Evolutionary conservation across 306 rosid species (phyloP), one percentile per base, ranked within the genome.

Genomic region (Quercus glauca): DNA sequence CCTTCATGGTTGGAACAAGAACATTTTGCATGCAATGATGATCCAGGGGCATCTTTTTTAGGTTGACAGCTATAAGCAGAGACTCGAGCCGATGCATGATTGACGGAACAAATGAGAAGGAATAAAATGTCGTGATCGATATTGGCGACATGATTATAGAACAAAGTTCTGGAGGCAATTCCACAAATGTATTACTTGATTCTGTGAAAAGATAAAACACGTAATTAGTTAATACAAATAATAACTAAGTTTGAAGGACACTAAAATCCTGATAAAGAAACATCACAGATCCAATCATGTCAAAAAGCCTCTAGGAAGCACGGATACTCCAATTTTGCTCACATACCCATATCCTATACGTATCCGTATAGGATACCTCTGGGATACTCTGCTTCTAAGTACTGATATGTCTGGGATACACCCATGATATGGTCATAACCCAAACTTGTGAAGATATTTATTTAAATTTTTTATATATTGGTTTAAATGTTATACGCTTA

Each of bases 141-240:
- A 92, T 73, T 0, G 97, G 97, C 18, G 97, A 88, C 94, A 94
- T 87, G 59, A 92, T 71, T 13, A 94, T 75, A 73, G 12, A 59
- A 71, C 99, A 94, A 13, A 94, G 83, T 55, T 94, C 97, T 0
- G 97, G 97, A 18, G 99, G 99, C 77, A 94, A 78, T 75, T 92
- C 97, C 59, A 90, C 97, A 69, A 74, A 76, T 13, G 8, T 31
- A 76, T 77, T 83, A 58, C 82, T 81, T 19, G 87, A 74, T 76
- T 86, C 97, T 92, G 93, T 91, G 92, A 83, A 86, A 85, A 58
- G 4, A 58, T 19, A 19, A 60, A 70, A 51, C 45, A 26, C 15
- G 5, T 35, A 52, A 5, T 74, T 67, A 71, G 60, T 41, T 20
- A 69, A 49, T 51, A 41, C 29, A 64, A 55, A 43, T 35, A 68